phyloP scores from a whole-genome alignment of 345 rosid genomes.

The Boechera divaricarpa region DNA sequence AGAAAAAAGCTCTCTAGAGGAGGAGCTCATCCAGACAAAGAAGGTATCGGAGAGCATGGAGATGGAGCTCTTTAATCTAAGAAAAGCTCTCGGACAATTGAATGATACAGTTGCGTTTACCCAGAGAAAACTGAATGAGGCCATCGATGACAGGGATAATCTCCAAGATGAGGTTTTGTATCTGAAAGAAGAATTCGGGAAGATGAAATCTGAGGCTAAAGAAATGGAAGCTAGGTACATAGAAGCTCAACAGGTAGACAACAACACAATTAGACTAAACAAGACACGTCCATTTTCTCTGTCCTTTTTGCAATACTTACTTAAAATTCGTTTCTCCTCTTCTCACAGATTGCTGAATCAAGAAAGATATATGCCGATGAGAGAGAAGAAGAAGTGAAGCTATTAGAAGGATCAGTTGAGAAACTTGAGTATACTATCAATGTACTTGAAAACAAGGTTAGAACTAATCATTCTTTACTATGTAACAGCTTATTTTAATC shows the following conservation, averaged over 20 bases:
- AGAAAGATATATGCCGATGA: constrained; percentile 71
- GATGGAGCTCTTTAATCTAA: constrained; percentile 65
- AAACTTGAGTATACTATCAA: constrained; percentile 84
- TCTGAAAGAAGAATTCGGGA: constrained; percentile 66
- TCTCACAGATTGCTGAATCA: constrained; percentile 73
- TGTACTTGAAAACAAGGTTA: constrained; percentile 85
- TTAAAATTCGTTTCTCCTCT: constrained; percentile 18
- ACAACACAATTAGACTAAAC: constrained; percentile 10
- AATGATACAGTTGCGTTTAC: constrained; percentile 61
- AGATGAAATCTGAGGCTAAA: constrained; percentile 58
- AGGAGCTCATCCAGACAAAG: constrained; percentile 59
- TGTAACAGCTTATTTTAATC: constrained; percentile 1
- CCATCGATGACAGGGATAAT: constrained; percentile 64
- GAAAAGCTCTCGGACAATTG: constrained; percentile 61
- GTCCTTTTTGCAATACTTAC: constrained; percentile 20
- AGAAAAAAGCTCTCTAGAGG: constrained; percentile 57
- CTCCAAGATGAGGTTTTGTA: constrained; percentile 59
- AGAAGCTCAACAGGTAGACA: constrained; percentile 76
- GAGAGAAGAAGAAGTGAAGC: constrained; percentile 84
- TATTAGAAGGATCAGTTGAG: constrained; percentile 89
- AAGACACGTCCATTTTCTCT: constrained; percentile 18
- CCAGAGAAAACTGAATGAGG: constrained; percentile 55
- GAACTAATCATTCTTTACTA: constrained; percentile 29
- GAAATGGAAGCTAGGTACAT: constrained; percentile 67
- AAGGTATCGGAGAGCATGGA: constrained; percentile 70